These are phyloP conservation scores for Phialemonium atrogriseum DNA, from an alignment of 2,329 filamentous ascomycete species.

Conservation along the genomic window DNA sequence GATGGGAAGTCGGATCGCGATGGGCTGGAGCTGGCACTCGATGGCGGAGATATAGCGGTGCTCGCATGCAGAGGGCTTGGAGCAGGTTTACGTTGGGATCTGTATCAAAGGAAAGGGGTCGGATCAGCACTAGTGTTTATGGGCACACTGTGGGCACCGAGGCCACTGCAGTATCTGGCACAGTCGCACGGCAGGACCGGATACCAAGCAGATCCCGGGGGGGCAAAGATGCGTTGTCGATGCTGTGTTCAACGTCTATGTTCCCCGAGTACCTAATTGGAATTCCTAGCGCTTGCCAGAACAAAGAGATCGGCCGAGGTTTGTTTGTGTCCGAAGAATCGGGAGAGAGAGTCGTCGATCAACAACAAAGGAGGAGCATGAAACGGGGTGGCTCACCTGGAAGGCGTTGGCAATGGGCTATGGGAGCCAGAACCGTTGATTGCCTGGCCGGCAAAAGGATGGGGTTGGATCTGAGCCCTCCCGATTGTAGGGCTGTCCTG, in stretches of 20 bases:
- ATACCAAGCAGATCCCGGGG: constrained; percentile 9
- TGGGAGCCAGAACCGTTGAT: constrained; percentile 10
- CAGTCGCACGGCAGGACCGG: constrained; percentile 20
- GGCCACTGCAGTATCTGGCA: constrained; percentile 16
- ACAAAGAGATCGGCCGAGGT: too few relatives aligned
- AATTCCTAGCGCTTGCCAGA: too few relatives aligned
- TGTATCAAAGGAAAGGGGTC: constrained; percentile 20
- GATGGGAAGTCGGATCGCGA: constrained; percentile 26
- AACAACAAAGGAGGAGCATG: not conserved
- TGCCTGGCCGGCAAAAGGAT: constrained; percentile 14
- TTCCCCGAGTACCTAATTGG: too few relatives aligned
- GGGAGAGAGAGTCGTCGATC: too few relatives aligned
- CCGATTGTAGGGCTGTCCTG: constrained; percentile 41
- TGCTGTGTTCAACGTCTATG: constrained; percentile 4
- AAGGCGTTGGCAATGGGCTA: constrained; percentile 15
- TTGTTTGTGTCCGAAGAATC: too few relatives aligned
- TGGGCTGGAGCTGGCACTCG: constrained; percentile 33
- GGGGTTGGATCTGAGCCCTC: constrained; percentile 22
- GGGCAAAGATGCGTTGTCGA: constrained; percentile 1
- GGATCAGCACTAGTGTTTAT: constrained; percentile 23
- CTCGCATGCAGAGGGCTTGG: constrained; percentile 42
- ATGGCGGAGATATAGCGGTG: constrained; percentile 32
- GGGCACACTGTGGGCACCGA: too few relatives aligned
- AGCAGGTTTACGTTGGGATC: constrained; percentile 37
- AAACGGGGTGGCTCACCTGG: constrained; percentile 1